Evolutionary conservation across 2,329 filamentous ascomycete species (phyloP), one percentile per base, ranked within the genome.

Genomic region (Colletotrichum liriopes): DNA sequence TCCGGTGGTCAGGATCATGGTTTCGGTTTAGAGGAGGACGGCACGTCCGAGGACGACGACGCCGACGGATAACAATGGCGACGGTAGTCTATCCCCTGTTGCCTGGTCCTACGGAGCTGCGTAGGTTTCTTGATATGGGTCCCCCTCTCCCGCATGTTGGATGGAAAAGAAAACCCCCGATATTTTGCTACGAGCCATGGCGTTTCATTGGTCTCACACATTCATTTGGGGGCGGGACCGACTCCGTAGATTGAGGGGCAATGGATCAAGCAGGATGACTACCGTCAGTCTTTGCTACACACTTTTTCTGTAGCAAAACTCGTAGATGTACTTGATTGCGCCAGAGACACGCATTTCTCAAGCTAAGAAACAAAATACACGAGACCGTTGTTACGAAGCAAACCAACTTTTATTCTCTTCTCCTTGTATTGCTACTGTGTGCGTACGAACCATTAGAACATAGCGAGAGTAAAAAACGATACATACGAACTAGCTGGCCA

Each of bases 21-120:
- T 74, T 74, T 77, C 76, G 82, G 79, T 77, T 79, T 82, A 77
- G 82, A 84, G 74, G 84, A 86, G 73, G 79, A 78, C 77, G 88
- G 89, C 81, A 83, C 83, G 80, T 89, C 87, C 78, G 91, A 93
- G 78, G 92, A 92, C 72, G 86, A 91, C 68, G 88, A 89, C 41
- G 66, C 70, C 32, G 75, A 93, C 77, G 90, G 90, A 78, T 89
- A 86, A 85, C 85, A 78, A 77, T 75, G 84, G 86, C 80, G 86
- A 87, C 88, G 88, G 86, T 87, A 87, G 88, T 88, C 87, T 88
- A 89, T 88, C 88, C 90, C 89, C 90, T 91, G 88, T 89, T 87
- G 84, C 85, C 88, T 91, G 87, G 86, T 89, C 87, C 88, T 89
- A 84, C 81, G 78, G 80, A 81, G 77, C 77, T 71, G 55, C n/a